phyloP scores from a whole-genome alignment of 192 early-diverging fungal species.

The Entomortierella beljakovae region DNA sequence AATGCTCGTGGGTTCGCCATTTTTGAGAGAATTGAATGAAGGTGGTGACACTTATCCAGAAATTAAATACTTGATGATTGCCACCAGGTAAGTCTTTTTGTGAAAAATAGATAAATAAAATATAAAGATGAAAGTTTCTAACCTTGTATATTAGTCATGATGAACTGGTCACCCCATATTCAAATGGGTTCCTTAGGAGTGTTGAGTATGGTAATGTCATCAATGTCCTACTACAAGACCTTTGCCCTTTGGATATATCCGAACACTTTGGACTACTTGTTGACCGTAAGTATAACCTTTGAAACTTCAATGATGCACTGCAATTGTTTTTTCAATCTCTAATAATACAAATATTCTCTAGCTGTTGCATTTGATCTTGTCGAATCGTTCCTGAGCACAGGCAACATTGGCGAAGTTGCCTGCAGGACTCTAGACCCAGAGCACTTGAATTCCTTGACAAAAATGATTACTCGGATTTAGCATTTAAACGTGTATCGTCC shows the following conservation, averaged over 20 bases:
- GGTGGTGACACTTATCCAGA: slow-evolving; percentile 33
- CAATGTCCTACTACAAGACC: not conserved
- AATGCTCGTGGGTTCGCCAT: not conserved
- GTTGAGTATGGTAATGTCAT: not conserved
- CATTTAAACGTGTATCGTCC: no score
- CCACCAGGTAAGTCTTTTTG: slow-evolving; percentile 10
- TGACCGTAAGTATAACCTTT: not conserved
- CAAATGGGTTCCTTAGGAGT: slow-evolving; percentile 7
- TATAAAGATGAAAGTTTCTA: no score
- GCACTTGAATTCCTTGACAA: no score
- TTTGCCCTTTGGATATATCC: not conserved
- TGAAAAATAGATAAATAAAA: no score
- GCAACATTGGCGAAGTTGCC: no score
- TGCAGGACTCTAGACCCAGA: no score
- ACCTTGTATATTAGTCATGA: slow-evolving; percentile 13
- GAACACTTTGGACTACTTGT: not conserved
- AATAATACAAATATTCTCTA: no score
- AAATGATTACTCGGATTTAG: no score
- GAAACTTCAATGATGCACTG: no score
- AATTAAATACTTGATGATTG: slow-evolving; percentile 21
- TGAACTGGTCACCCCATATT: slow-evolving; percentile 19
- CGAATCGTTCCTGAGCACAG: no score
- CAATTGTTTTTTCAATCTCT: no score
- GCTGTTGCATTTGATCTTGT: no score
- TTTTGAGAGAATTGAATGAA: slow-evolving; percentile 1